Evolutionary conservation across 805 yeast species (phyloP), one percentile per base, ranked within the genome.

Genomic region (Sungouiozyma ichnusensis): DNA sequence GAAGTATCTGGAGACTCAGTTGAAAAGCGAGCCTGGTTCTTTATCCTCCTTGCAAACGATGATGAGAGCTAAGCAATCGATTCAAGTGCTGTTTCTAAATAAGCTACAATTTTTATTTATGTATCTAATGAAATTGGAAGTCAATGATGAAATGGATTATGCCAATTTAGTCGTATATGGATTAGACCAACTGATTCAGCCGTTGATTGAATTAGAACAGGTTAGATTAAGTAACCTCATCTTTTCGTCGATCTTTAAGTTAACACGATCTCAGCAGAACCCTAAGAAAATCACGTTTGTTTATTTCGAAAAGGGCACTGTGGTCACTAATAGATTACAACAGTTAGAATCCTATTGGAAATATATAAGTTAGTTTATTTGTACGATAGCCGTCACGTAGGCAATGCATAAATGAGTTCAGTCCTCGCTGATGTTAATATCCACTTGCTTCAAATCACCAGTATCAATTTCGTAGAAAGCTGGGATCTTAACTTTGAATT

Each of bases 401-500:
- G 7, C 15, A 16, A 4, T 36, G 39, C 14, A 16, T 36, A 16
- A 35, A n/a, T 3, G 14, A 35, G 13, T 15, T 36, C 4, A 33
- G 20, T 33, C 20, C 45, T 44, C 42, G 17, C 58, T 63, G 48
- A 65, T 59, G 53, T 66, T 64, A 40, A 67, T 57, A 41, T 55
- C 46, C 16, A 63, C 62, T 36, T 51, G 47, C 36, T 59, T 55
- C 41, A 66, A 54, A 35, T 55, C 49, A 31, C 64, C 49, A 15
- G 62, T 42, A 49, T 85, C 86, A 44, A 74, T 79, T 60, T 82
- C 79, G 60, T 83, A 90, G 63, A 73, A 85, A 16, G 92, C 96
- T 52, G 79, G 66, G 48, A 83, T 67, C 53, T 77, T 73, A 40
- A 92, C 94, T 64, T 79, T 85, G 67, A 90, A 92, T 59, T 85